Evolutionary conservation across 257 asterid species (phyloP).

Genomic region (Nicotiana attenuata): DNA sequence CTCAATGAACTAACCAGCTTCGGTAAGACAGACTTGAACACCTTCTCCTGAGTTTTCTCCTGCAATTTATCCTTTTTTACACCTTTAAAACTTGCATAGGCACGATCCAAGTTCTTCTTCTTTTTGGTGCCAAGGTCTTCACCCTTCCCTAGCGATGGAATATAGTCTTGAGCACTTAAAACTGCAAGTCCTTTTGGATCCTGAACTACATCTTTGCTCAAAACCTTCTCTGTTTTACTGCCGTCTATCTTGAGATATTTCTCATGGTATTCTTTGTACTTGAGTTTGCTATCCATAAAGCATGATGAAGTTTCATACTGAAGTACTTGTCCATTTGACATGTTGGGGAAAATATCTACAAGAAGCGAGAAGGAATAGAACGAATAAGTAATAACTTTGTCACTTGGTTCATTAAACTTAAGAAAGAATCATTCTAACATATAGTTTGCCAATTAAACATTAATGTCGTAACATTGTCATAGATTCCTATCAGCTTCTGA

Average conservation of each 20-base stretch:
- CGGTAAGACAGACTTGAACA: slow-evolving; percentile 69
- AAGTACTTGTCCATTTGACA: slow-evolving; percentile 61
- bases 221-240: slow-evolving; percentile 14
- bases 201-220: slow-evolving; percentile 37
- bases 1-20: slow-evolving; percentile 60
- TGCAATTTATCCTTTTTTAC: slow-evolving; percentile 41
- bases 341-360: slow-evolving; percentile 47
- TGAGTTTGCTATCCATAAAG: slow-evolving; percentile 48
- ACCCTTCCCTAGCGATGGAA: slow-evolving; percentile 28
- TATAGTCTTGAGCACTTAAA: slow-evolving; percentile 35
- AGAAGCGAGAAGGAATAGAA: neutral
- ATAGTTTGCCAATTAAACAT: neutral
- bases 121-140: slow-evolving; percentile 38
- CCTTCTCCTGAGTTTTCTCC: slow-evolving; percentile 44
- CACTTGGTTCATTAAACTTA: neutral
- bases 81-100: slow-evolving; percentile 48
- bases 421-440: neutral
- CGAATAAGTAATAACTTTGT: neutral
- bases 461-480: neutral
- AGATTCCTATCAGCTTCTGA: neutral
- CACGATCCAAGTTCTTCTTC: slow-evolving; percentile 48
- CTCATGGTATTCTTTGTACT: slow-evolving; percentile 48
- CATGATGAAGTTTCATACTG: slow-evolving; percentile 66
- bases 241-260: slow-evolving; percentile 44
- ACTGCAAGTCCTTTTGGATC: slow-evolving; percentile 39